These are phyloP conservation scores for Gossypium bickii DNA, from an alignment of 345 rosid genomes.

Conservation along the genomic window DNA sequence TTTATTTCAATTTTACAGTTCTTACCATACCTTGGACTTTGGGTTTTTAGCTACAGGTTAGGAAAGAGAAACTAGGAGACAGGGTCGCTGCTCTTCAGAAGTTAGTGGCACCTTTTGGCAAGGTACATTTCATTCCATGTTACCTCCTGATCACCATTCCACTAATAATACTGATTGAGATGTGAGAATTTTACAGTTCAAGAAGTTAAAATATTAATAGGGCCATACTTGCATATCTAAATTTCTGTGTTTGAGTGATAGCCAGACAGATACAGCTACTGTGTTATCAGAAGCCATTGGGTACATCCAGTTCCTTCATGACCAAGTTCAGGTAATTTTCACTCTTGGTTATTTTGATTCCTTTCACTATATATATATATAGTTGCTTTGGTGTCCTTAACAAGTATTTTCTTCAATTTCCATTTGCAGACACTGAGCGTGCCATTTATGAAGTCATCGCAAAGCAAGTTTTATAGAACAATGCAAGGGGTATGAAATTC, in stretches of 20 bases:
- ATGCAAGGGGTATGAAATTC: slow-evolving; percentile 9
- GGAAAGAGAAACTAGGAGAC: slow-evolving; percentile 27
- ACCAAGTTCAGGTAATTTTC: slow-evolving; percentile 52
- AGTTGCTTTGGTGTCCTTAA: slow-evolving; percentile 2
- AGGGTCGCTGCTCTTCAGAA: slow-evolving; percentile 63
- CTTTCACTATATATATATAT: neutral
- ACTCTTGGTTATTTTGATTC: neutral
- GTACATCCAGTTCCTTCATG: slow-evolving; percentile 60
- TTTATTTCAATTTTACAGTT: neutral
- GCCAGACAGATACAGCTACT: slow-evolving; percentile 70
- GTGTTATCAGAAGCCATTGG: slow-evolving; percentile 64
- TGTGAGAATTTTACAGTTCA: neutral
- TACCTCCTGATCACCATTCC: slow-evolving; percentile 8
- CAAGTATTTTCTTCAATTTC: neutral
- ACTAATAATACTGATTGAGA: neutral
- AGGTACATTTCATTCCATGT: slow-evolving; percentile 29
- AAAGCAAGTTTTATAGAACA: slow-evolving; percentile 10
- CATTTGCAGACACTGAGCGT: slow-evolving; percentile 34
- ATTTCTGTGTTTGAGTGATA: slow-evolving; percentile 9
- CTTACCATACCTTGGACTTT: neutral
- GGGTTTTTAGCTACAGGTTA: neutral
- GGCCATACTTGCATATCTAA: slow-evolving; percentile 10
- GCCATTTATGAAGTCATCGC: slow-evolving; percentile 30
- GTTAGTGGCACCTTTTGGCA: slow-evolving; percentile 74
- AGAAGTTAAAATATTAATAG: slow-evolving; percentile 6